A percentile compares a stretch with the other conserved stretches of the same genome.
Conservation (phyloP, 805 yeast genomes). For the Candida coleopterorum region DNA sequence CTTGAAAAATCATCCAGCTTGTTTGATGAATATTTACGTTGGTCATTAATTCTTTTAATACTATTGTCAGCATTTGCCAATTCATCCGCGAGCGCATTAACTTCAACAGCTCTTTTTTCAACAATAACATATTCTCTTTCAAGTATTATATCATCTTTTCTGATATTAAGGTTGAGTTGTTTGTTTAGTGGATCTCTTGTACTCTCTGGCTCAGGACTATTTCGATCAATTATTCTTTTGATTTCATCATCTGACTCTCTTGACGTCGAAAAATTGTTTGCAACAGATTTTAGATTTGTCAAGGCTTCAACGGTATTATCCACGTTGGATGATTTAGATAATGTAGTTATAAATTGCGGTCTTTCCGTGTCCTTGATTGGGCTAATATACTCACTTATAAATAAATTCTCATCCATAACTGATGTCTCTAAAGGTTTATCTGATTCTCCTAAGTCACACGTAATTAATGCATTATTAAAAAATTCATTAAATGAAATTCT, state of each 20-base stretch:
- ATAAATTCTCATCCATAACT: slow-evolving; percentile 70
- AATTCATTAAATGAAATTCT: slow-evolving; percentile 87
- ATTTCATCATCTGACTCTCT: slow-evolving; percentile 36
- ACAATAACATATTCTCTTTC: slow-evolving; percentile 92
- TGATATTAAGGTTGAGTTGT: slow-evolving; percentile 7
- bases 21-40: slow-evolving; percentile 27
- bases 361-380: slow-evolving; percentile 28
- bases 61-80: slow-evolving; percentile 59
- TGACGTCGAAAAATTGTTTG: not conserved
- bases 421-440: slow-evolving; percentile 63
- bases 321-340: slow-evolving; percentile 1
- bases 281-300: no score
- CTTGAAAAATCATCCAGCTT: slow-evolving; percentile 15
- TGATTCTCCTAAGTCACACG: slow-evolving; percentile 45
- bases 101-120: slow-evolving; percentile 92
- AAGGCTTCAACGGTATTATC: no score
- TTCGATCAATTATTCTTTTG: slow-evolving; percentile 38
- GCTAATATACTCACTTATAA: slow-evolving; percentile 75
- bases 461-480: slow-evolving; percentile 67
- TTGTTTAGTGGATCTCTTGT: slow-evolving; percentile 9
- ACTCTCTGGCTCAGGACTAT: slow-evolving; percentile 40
- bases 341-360: slow-evolving; percentile 16
- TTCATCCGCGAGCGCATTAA: slow-evolving; percentile 93
- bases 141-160: slow-evolving; percentile 43
- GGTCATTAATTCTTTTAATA: slow-evolving; percentile 39